Evolutionary conservation across 2,329 filamentous ascomycete genomes (phyloP), one percentile per base, ranked within the genome.

Genomic region (Gyromitra esculenta): DNA sequence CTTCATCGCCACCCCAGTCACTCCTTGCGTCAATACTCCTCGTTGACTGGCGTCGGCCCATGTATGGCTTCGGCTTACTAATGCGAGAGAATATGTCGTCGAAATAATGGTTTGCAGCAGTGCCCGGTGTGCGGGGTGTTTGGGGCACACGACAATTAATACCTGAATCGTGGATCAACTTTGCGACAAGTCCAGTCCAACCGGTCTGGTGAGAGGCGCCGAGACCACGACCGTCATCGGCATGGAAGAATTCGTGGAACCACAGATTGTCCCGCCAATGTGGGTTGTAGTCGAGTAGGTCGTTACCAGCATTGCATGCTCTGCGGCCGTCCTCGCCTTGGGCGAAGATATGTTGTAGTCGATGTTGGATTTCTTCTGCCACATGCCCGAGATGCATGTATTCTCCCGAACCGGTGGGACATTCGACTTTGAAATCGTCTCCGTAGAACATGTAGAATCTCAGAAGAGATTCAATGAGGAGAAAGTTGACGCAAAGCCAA

Each of bases 161-260:
- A 80, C 94, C 95, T 80, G 95, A 97, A 82, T 98, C 96, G 81
- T 98, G 95, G 76, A 98, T 98, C 89, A 98, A 92, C 84, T 96
- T 94, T 35, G 95, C 95, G 83, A 98, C 94, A 80, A 98, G 84
- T 31, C 95, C 95, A 48, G 95, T 97, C 95, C 96, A 98, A 64
- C 95, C 95, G 82, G 93, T 97, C 84, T 98, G 96, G 84, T 98
- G 96, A 62, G 91, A 95, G 48, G 95, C 93, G 73, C 95, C 95
- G 0, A 98, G 88, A 15, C 96, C 95, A 80, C 94, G 91, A 13
- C 95, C 95, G 65, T 87, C 91, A 83, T 98, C 94, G 50, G 94
- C 95, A 82, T 98, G 95, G 82, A 98, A 98, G 87, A 96, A 98
- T 83, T 98, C 95, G 82, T 97, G 92, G 87, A 97, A 98, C 92